These are phyloP conservation scores for Delphinella strobiligena DNA, from an alignment of 2,329 filamentous ascomycete species.

Conservation along the genomic window DNA sequence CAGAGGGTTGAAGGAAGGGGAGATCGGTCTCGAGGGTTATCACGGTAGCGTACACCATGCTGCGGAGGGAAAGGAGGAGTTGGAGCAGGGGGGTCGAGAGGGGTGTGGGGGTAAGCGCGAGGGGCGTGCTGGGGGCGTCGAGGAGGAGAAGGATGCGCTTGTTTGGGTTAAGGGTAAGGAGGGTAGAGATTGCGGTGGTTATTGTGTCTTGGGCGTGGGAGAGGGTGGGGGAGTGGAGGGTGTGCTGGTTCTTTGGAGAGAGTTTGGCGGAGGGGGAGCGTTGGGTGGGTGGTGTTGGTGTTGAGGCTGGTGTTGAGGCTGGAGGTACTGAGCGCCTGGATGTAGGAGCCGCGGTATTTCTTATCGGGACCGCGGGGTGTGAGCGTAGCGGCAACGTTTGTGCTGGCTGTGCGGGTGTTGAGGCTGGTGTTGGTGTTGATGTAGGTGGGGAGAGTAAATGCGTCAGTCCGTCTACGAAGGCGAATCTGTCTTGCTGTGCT, in stretches of 20 bases:
- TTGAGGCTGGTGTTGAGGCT: slow-evolving; percentile 1
- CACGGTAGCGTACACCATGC: slow-evolving; percentile 49
- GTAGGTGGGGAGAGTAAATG: slow-evolving; percentile 36
- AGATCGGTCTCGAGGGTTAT: slow-evolving; percentile 61
- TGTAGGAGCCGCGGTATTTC: background rate
- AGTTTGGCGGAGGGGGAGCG: background rate
- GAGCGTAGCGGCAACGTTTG: background rate
- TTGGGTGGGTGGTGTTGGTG: slow-evolving; percentile 2
- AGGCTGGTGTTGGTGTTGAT: background rate
- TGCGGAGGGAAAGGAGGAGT: slow-evolving; percentile 19
- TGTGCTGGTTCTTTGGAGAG: slow-evolving; percentile 3
- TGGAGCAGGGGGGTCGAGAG: slow-evolving; percentile 18
- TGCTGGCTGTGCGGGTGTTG: background rate
- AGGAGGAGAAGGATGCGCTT: slow-evolving; percentile 30
- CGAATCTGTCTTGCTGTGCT: slow-evolving; percentile 46
- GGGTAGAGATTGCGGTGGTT: slow-evolving; percentile 13
- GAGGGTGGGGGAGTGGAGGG: slow-evolving; percentile 4
- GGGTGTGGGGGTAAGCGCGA: slow-evolving; percentile 20
- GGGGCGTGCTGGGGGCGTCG: slow-evolving; percentile 31
- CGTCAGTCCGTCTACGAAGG: slow-evolving; percentile 64
- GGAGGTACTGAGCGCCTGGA: background rate
- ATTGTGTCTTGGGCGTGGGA: slow-evolving; percentile 1
- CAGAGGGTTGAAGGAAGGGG: slow-evolving; percentile 47
- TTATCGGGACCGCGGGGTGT: slow-evolving; percentile 9
- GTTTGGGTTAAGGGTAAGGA: slow-evolving; percentile 16